These are phyloP conservation scores for Sordaria brevicollis DNA, from an alignment of 495 filamentous ascomycete species.

Conservation along the genomic window DNA sequence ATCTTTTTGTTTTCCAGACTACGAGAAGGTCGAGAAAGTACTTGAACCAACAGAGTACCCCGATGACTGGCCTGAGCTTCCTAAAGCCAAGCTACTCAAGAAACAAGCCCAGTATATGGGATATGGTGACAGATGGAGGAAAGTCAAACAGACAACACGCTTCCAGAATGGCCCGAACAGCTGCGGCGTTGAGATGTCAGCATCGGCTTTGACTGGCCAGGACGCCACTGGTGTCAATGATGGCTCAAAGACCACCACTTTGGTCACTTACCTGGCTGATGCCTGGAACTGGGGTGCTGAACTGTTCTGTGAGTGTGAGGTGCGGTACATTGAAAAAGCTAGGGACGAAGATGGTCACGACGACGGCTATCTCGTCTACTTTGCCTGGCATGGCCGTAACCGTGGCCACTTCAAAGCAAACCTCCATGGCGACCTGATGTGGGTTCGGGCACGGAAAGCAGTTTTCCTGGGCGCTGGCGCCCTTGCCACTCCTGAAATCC, in stretches of 20 bases:
- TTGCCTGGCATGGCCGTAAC: conserved; percentile 54
- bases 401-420: conserved; percentile 46
- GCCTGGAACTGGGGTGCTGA: conserved; percentile 69
- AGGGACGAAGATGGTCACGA: conserved; percentile 35
- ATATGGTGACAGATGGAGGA: conserved; percentile 41
- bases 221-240: conserved; percentile 58
- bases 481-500: conserved; percentile 55
- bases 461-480: conserved; percentile 53
- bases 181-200: conserved; percentile 51
- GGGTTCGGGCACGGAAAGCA: conserved; percentile 52
- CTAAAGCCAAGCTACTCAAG: conserved; percentile 47
- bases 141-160: conserved; percentile 50
- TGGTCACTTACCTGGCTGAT: conserved; percentile 59
- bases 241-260: conserved; percentile 53
- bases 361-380: conserved; percentile 52
- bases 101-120: conserved; percentile 44
- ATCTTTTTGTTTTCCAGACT: conserved; percentile 30
- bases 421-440: conserved; percentile 53
- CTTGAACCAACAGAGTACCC: conserved; percentile 53
- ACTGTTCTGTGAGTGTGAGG: conserved; percentile 63
- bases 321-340: conserved; percentile 51
- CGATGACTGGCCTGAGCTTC: conserved; percentile 40
- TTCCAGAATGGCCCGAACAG: conserved; percentile 51
- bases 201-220: conserved; percentile 48
- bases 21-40: conserved; percentile 43